Evolutionary conservation across 2,329 filamentous ascomycete species (phyloP).

Genomic region (Penicillium sp.): DNA sequence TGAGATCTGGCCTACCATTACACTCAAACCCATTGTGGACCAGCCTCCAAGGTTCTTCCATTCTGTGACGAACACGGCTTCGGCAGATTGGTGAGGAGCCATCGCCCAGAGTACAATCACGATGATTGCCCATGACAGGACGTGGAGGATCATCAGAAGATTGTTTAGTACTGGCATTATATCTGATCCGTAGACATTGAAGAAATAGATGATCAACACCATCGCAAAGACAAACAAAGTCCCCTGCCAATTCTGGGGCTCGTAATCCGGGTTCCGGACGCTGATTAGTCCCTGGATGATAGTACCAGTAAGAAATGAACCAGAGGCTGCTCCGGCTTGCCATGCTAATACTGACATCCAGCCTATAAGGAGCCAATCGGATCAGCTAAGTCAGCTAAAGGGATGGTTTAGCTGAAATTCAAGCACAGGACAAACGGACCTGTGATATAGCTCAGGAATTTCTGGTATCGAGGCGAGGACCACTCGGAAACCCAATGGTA

Average conservation of each 20-base stretch:
- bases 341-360: conserved; percentile 54
- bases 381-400: too few species aligned
- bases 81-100: conserved; percentile 27
- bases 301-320: conserved; percentile 37
- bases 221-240: conserved; percentile 53
- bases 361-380: conserved; percentile 22
- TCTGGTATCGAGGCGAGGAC: conserved; percentile 50
- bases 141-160: conserved; percentile 37
- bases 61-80: conserved; percentile 33
- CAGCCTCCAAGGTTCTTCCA: conserved; percentile 41
- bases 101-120: conserved; percentile 33
- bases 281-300: conserved; percentile 39
- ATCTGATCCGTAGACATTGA: conserved; percentile 47
- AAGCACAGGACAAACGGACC: neutral
- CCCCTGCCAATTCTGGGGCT: conserved; percentile 34
- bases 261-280: conserved; percentile 29
- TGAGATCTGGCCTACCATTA: conserved; percentile 41
- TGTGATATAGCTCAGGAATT: conserved; percentile 56
- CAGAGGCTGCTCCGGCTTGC: conserved; percentile 52
- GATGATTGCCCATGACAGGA: conserved; percentile 37
- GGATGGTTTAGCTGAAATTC: too few species aligned
- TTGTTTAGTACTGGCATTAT: conserved; percentile 38
- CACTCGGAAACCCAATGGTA: conserved; percentile 38
- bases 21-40: conserved; percentile 34
- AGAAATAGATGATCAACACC: conserved; percentile 48